Conservation (phyloP, 1,139 yeast species). For the Pichia sp. region DNA sequence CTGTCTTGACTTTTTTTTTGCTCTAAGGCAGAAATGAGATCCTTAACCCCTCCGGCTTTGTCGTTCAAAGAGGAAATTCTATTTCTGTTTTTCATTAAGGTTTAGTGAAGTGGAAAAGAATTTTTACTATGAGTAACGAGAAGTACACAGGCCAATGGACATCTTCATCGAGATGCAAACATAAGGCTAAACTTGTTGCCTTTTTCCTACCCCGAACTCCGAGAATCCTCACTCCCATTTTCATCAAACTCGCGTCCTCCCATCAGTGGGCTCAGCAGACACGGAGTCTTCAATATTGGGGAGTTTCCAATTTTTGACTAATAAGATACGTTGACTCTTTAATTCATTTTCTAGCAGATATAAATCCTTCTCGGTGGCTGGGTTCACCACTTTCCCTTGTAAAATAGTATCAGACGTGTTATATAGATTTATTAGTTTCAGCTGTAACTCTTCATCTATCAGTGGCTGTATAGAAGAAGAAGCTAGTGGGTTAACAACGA, state of each 20-base stretch:
- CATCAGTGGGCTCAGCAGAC: background rate
- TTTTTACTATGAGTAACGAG: background rate
- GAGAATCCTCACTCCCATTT: background rate
- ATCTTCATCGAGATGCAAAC: background rate
- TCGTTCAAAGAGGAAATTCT: slow-evolving; percentile 4
- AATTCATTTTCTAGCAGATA: background rate
- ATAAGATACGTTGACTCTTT: background rate
- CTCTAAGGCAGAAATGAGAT: slow-evolving; percentile 10
- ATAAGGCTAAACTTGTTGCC: background rate
- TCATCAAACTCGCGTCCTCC: too few species aligned
- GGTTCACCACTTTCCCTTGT: background rate
- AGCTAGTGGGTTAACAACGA: background rate
- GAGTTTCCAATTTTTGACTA: background rate
- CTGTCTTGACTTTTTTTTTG: background rate
- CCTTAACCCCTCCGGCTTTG: slow-evolving; percentile 7
- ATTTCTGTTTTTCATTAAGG: background rate
- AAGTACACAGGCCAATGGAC: background rate
- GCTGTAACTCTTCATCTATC: background rate
- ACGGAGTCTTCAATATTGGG: background rate
- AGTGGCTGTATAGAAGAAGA: background rate
- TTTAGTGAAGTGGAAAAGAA: background rate
- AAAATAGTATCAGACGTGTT: background rate
- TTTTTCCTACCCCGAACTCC: slow-evolving; percentile 1
- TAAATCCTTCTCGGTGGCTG: background rate
- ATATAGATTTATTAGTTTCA: background rate